Evolutionary conservation across 495 filamentous ascomycete species (phyloP).

Genomic region (Xylaria acuta): DNA sequence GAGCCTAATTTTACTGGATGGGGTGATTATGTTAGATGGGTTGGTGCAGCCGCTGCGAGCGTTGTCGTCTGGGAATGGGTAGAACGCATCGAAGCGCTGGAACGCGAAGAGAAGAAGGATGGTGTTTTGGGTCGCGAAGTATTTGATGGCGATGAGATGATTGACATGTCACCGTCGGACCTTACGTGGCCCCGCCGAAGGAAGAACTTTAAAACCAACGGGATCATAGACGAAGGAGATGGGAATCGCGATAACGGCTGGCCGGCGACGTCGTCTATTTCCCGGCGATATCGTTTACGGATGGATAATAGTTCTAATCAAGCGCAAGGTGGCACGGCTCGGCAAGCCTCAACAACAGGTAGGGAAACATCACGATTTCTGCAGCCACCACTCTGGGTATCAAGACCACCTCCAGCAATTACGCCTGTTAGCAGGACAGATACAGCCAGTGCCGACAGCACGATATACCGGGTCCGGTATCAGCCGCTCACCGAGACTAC

Average conservation of each 20-base stretch:
- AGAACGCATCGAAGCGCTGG: conserved; percentile 94
- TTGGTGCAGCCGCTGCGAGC: conserved; percentile 92
- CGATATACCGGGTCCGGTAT: conserved; percentile 83
- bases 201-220: conserved; percentile 42
- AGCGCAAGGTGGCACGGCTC: conserved; percentile 14
- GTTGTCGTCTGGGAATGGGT: conserved; percentile 99
- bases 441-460: conserved; percentile 72
- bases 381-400: conserved; percentile 59
- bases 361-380: conserved; percentile 40
- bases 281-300: conserved; percentile 49
- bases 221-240: conserved; percentile 35
- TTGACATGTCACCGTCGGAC: conserved; percentile 69
- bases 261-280: conserved; percentile 53
- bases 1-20: conserved; percentile 87
- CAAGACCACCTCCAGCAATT: conserved; percentile 66
- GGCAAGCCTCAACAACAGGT: conserved; percentile 36
- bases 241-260: conserved; percentile 47
- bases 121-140: conserved; percentile 93
- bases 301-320: conserved; percentile 34
- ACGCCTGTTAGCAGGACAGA: conserved; percentile 82
- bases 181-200: conserved; percentile 44
- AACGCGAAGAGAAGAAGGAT: conserved; percentile 94
- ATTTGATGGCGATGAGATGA: conserved; percentile 96
- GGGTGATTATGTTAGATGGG: conserved; percentile 98
- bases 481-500: conserved; percentile 76